Conservation (phyloP, 768 basidiomycete genomes). For the Tricholoma saponaceum region DNA sequence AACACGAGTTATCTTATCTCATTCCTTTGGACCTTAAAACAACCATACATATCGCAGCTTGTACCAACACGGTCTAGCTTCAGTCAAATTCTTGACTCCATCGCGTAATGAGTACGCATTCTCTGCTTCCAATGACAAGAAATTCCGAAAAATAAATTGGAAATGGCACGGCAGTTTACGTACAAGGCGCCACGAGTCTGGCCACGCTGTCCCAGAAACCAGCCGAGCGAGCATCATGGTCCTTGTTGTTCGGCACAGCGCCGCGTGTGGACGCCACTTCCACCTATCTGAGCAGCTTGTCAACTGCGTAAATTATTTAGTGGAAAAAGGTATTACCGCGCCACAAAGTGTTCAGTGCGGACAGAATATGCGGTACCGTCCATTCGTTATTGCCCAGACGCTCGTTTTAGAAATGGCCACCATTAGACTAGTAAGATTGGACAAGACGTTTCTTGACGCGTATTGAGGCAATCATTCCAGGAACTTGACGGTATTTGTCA, state of each 20-base stretch:
- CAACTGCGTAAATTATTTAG: background rate
- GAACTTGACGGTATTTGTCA: background rate
- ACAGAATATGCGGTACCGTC: background rate
- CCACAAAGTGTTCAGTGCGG: background rate
- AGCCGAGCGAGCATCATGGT: background rate
- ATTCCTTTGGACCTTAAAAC: background rate
- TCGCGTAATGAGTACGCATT: background rate
- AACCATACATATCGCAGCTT: background rate
- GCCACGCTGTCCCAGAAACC: background rate
- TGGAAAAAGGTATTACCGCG: background rate
- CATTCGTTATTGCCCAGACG: background rate
- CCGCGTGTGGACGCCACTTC: background rate
- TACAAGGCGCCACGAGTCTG: background rate
- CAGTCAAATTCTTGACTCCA: background rate
- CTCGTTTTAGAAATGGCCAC: background rate
- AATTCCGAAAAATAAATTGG: background rate
- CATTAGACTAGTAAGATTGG: too few relatives aligned
- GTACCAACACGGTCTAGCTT: background rate
- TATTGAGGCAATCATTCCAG: background rate
- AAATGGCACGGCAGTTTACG: conserved; percentile 1
- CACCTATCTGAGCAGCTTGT: background rate
- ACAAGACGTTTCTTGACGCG: background rate
- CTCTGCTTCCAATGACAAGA: background rate
- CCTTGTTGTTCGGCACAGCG: conserved; percentile 1
- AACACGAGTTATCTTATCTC: conserved; percentile 4